Evolutionary conservation across 2,329 filamentous ascomycete species (phyloP).

Genomic region (Paradendryphiella salina): DNA sequence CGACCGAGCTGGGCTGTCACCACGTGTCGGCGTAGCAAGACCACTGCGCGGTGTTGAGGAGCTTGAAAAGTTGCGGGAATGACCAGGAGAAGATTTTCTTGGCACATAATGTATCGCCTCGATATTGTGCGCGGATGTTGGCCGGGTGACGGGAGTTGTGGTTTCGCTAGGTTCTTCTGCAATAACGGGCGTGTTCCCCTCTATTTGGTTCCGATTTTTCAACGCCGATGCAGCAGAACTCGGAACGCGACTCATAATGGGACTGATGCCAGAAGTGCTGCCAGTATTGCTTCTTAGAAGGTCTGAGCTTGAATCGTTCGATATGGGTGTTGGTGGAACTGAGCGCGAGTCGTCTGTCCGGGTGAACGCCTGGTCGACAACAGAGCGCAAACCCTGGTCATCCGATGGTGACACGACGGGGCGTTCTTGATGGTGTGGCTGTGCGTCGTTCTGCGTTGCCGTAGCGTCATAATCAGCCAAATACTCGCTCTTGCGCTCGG

Average conservation of each 20-base stretch:
- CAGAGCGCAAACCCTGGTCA: constrained; percentile 47
- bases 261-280: constrained; percentile 66
- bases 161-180: constrained; percentile 56
- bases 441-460: constrained; percentile 11
- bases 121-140: constrained; percentile 38
- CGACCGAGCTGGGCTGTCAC: constrained; percentile 64
- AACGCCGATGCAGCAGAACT: constrained; percentile 49
- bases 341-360: constrained; percentile 58
- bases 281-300: constrained; percentile 64
- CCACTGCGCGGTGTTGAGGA: constrained; percentile 54
- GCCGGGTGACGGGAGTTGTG: constrained; percentile 42
- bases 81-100: constrained; percentile 45
- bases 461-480: constrained; percentile 50
- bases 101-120: constrained; percentile 33
- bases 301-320: constrained; percentile 48
- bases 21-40: constrained; percentile 61
- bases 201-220: constrained; percentile 46
- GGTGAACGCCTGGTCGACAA: constrained; percentile 69
- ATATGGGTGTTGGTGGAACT: constrained; percentile 57
- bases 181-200: constrained; percentile 57
- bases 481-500: constrained; percentile 63
- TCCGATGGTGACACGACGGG: constrained; percentile 24
- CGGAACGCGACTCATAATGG: constrained; percentile 64
- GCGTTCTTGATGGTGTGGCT: constrained; percentile 12
- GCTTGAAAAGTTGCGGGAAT: constrained; percentile 47